Percentiles rank a stretch among this genome's conserved stretches.
Evolutionary conservation across 2,329 filamentous ascomycete species (phyloP).

Genomic region (Fusarium sp.): DNA sequence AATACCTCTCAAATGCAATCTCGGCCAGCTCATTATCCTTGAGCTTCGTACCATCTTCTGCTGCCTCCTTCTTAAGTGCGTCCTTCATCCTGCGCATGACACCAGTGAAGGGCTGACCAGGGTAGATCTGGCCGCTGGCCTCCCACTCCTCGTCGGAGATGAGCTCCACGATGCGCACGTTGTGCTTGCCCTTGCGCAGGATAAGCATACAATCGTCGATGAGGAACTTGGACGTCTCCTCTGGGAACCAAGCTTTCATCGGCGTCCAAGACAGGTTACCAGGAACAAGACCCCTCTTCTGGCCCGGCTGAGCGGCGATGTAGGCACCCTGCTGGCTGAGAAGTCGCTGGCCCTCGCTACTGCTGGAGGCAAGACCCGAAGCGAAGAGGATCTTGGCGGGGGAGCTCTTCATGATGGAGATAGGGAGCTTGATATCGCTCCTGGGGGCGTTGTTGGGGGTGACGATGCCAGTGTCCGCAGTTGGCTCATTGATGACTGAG

Average conservation of each 20-base stretch:
- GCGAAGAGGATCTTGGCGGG: conserved; percentile 71
- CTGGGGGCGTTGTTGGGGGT: conserved; percentile 62
- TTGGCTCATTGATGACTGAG: conserved; percentile 46
- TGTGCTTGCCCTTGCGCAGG: conserved; percentile 73
- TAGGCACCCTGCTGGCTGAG: conserved; percentile 68
- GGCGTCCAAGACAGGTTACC: conserved; percentile 70
- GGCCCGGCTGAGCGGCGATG: conserved; percentile 65
- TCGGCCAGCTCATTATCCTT: conserved; percentile 45
- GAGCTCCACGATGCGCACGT: conserved; percentile 70
- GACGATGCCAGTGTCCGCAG: conserved; percentile 46
- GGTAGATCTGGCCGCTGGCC: conserved; percentile 61
- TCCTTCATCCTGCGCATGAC: conserved; percentile 57
- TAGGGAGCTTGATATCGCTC: conserved; percentile 69
- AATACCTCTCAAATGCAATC: conserved; percentile 35
- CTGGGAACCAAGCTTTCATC: conserved; percentile 68
- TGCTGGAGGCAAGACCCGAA: conserved; percentile 67
- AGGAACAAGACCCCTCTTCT: conserved; percentile 56
- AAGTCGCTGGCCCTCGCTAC: conserved; percentile 69
- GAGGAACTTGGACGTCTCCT: conserved; percentile 69
- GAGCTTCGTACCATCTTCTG: conserved; percentile 44
- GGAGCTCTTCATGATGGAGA: conserved; percentile 65
- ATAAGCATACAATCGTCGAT: conserved; percentile 70
- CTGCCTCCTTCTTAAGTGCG: conserved; percentile 51
- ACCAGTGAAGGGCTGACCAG: conserved; percentile 65
- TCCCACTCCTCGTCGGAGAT: conserved; percentile 67